Evolutionary conservation across 106 monocot genomes (phyloP).

Genomic region (Acorus calamus): DNA sequence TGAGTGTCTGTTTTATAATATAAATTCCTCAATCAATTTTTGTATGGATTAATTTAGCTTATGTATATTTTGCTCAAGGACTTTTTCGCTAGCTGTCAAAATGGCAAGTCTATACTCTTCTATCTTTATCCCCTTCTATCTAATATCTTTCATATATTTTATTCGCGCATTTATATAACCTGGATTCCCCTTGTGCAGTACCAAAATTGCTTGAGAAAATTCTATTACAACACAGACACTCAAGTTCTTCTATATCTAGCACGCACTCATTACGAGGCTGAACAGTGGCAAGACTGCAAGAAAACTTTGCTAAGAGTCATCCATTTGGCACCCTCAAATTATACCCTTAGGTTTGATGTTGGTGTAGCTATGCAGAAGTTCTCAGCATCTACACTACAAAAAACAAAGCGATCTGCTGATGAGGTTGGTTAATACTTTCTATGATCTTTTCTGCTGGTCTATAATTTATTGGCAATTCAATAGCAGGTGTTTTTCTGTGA

Average conservation of each 20-base stretch:
- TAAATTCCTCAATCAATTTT: too few relatives aligned
- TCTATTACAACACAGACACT: constrained; percentile 78
- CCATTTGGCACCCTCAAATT: constrained; percentile 92
- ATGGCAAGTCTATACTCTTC: constrained; percentile 40
- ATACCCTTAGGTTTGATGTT: constrained; percentile 77
- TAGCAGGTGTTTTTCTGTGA: too few relatives aligned
- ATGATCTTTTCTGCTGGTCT: neutral
- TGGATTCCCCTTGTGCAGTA: constrained; percentile 54
- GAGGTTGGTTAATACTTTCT: constrained; percentile 45
- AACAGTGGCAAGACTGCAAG: constrained; percentile 99
- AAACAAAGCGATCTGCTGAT: constrained; percentile 82
- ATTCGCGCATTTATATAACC: constrained; percentile 3
- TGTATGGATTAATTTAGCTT: constrained; percentile 95
- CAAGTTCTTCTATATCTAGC: constrained; percentile 83
- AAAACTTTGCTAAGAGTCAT: constrained; percentile 85
- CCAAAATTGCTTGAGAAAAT: constrained; percentile 94
- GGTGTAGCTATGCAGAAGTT: constrained; percentile 99
- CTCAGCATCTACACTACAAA: constrained; percentile 87
- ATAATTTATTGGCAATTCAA: neutral
- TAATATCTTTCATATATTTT: neutral
- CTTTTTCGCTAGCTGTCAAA: constrained; percentile 85
- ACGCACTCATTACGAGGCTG: constrained; percentile 91
- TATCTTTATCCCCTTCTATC: neutral
- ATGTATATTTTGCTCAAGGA: constrained; percentile 98
- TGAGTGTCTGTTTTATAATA: too few relatives aligned